These are phyloP conservation scores for Mycocentrospora acerina DNA, from an alignment of 2,329 filamentous ascomycete species.

Conservation along the genomic window DNA sequence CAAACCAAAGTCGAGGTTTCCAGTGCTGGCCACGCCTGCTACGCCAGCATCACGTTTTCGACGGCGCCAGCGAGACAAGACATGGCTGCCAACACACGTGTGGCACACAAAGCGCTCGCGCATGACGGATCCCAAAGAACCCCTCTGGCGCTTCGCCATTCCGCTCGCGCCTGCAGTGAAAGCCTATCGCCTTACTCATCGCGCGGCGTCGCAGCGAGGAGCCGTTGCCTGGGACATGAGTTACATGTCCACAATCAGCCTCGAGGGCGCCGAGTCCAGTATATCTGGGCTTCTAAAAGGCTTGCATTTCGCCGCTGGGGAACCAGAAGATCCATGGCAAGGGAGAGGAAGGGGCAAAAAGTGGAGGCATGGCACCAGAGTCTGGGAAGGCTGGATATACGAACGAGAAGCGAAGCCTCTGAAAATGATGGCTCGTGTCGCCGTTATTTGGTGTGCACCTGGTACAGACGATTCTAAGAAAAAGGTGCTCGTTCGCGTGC, in stretches of 20 bases:
- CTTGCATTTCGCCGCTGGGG: conserved; percentile 58
- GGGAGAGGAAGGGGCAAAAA: conserved; percentile 58
- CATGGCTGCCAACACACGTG: conserved; percentile 91
- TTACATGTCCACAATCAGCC: conserved; percentile 82
- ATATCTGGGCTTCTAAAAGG: conserved; percentile 67
- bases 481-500: conserved; percentile 70
- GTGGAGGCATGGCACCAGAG: conserved; percentile 67
- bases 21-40: conserved; percentile 66
- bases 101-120: conserved; percentile 91
- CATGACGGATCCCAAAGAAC: conserved; percentile 77
- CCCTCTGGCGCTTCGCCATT: conserved; percentile 88
- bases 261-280: conserved; percentile 67
- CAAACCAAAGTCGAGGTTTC: conserved; percentile 68
- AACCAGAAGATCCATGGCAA: conserved; percentile 58
- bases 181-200: conserved; percentile 83
- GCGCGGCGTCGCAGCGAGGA: conserved; percentile 72
- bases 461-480: conserved; percentile 41
- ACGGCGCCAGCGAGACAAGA: conserved; percentile 84
- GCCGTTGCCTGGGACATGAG: conserved; percentile 90
- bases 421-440: conserved; percentile 68
- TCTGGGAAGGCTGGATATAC: conserved; percentile 59
- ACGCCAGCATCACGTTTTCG: conserved; percentile 70
- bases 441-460: conserved; percentile 68
- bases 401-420: conserved; percentile 56
- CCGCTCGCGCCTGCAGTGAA: conserved; percentile 87